Evolutionary conservation across 1,139 yeast genomes (phyloP), one percentile per base, ranked within the genome.

Genomic region (Hyphopichia fennica): DNA sequence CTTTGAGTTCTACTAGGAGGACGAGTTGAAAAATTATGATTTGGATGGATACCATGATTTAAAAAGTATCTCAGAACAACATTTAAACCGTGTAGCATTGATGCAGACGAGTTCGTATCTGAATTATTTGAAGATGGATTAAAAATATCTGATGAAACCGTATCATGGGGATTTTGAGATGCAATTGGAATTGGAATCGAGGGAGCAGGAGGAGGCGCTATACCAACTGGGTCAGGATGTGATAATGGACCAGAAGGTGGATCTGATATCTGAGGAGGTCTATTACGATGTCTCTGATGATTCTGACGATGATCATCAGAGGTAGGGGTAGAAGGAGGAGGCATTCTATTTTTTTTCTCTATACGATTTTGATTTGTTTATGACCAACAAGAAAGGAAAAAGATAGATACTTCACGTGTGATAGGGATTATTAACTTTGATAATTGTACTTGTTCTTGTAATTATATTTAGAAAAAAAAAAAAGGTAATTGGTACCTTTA

Each of bases 21-120:
- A 22, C 7, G 7, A 10, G 7, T 22, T 22, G 9, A 8, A 22
- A 10, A 10, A 25, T 25, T 16, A 29, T 14, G 5, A 29, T 29
- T 4, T n/a, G 32, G 34, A 31, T 31, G 34, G n/a, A 25, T 11
- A 27, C n/a, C 18, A 36, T 36, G 28, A 13, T 30, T 30, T n/a
- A 36, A 30, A 18, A 25, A 29, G n/a, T 18, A 19, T 9, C 28
- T 31, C 33, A 29, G 34, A 25, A 28, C 25, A 8, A 36, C 4
- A 20, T 36, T 36, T 14, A 36, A 19, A 13, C 34, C 25, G 15
- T 36, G 33, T n/a, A 36, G 31, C 9, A 7, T 20, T 11, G 35
- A 20, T 8, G 35, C 10, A 13, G 35, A 8, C 4, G 22, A 17
- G 6, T 8, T 33, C 6, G 20, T 8, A 11, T 16, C 8, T 3